Evolutionary conservation across 345 rosid genomes (phyloP).

Genomic region (Isatis tinctoria): DNA sequence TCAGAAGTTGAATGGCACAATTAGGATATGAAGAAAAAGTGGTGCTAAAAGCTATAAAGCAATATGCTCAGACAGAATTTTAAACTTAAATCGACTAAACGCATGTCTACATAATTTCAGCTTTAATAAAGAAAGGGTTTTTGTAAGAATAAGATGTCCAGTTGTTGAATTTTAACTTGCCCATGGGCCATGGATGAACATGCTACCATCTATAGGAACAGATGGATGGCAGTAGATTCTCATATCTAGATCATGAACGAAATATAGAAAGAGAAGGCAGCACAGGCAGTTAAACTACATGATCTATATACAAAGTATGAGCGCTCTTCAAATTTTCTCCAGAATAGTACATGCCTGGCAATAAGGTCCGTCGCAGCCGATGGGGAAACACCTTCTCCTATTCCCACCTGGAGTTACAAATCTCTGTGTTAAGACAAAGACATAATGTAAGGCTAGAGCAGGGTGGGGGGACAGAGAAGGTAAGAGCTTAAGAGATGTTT

Average conservation of each 20-base stretch:
- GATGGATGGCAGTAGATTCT: neutral
- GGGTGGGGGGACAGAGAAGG: neutral
- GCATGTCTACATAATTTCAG: neutral
- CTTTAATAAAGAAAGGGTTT: neutral
- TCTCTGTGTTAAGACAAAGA: conserved; percentile 32
- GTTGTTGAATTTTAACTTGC: neutral
- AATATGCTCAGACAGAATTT: neutral
- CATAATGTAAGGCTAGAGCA: conserved; percentile 35
- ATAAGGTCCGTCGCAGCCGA: conserved; percentile 98
- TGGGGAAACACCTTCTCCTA: conserved; percentile 98
- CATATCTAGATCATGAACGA: neutral
- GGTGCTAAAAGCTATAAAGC: neutral
- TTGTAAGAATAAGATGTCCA: neutral
- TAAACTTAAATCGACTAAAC: neutral
- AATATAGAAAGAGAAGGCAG: neutral
- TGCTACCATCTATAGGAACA: neutral
- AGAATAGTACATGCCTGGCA: conserved; percentile 72
- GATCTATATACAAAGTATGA: conserved; percentile 6
- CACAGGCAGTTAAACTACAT: conserved; percentile 7
- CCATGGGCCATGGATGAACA: conserved; percentile 4
- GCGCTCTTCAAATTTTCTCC: conserved; percentile 20
- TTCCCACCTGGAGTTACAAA: conserved; percentile 73
- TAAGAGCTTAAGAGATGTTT: neutral
- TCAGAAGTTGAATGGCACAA: conserved; percentile 9
- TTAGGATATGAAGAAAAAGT: conserved; percentile 13